A percentile compares a stretch with the other conserved stretches of the same genome.
Conservation (phyloP, 139 green algal species). For the Chlamydomonas sphaeroides region DNA sequence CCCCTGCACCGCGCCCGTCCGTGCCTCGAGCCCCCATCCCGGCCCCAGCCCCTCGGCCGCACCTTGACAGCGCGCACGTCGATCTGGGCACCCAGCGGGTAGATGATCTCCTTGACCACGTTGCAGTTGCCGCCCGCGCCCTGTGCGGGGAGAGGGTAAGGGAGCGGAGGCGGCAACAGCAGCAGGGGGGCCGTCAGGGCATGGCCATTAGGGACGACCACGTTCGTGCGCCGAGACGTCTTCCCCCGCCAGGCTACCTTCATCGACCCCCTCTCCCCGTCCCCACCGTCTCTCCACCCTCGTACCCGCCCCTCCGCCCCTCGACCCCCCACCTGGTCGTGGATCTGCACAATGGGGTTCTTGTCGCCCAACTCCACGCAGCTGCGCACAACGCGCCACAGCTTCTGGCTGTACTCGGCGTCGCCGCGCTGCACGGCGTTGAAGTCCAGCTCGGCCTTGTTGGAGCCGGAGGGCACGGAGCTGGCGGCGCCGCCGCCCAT, state of each 20-base stretch:
- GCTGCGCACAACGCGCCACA: conserved; percentile 96
- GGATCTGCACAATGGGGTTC: conserved; percentile 95
- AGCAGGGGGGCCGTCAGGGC: too few species aligned
- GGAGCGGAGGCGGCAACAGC: not conserved
- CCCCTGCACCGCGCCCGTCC: too few species aligned
- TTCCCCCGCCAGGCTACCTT: too few species aligned
- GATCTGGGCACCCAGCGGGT: conserved; percentile 95
- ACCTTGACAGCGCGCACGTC: conserved; percentile 89
- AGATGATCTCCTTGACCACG: conserved; percentile 99
- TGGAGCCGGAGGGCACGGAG: conserved; percentile 76
- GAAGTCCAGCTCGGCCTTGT: conserved; percentile 96
- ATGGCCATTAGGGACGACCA: too few species aligned
- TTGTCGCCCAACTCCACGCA: conserved; percentile 94
- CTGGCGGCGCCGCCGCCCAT: conserved; percentile 97
- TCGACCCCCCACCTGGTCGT: conserved; percentile 66
- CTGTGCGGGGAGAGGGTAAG: conserved; percentile 65
- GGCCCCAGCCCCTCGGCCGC: too few species aligned
- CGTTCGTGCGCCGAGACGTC: too few species aligned
- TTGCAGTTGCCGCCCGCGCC: conserved; percentile 99
- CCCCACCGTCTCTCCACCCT: too few species aligned
- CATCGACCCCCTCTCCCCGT: too few species aligned
- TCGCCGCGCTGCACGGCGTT: conserved; percentile 98
- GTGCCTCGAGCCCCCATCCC: too few species aligned
- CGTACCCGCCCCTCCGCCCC: not conserved
- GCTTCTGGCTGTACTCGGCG: conserved; percentile 97